Conservation (phyloP, 2,329 filamentous ascomycete species). For the Acrodontium crateriforme region DNA sequence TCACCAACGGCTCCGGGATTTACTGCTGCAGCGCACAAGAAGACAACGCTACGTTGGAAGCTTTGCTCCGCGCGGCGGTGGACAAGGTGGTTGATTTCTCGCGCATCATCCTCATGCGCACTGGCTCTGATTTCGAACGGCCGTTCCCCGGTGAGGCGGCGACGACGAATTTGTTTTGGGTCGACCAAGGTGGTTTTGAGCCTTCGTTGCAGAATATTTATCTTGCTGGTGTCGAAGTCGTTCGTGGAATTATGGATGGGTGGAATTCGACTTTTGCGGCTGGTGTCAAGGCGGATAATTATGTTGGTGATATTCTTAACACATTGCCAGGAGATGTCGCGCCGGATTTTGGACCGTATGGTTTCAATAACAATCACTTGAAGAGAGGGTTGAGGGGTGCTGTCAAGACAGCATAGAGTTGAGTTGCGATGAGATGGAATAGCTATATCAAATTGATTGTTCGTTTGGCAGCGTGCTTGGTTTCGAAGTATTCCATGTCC, state of each 20-base stretch:
- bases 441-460: too few species aligned
- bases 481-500: too few species aligned
- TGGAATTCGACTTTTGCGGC: conserved; percentile 47
- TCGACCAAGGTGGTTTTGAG: conserved; percentile 49
- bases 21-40: conserved; percentile 64
- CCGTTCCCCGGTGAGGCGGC: conserved; percentile 45
- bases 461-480: too few species aligned
- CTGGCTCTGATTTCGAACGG: conserved; percentile 58
- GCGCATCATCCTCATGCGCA: conserved; percentile 54
- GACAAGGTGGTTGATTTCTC: conserved; percentile 49
- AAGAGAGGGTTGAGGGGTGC: too few species aligned
- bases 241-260: conserved; percentile 45
- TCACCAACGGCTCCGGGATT: conserved; percentile 53
- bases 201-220: conserved; percentile 54
- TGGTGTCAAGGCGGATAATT: conserved; percentile 48
- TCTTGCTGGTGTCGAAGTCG: conserved; percentile 49
- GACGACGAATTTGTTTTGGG: conserved; percentile 45
- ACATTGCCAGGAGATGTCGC: conserved; percentile 41
- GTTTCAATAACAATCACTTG: conserved; percentile 9
- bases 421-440: too few species aligned
- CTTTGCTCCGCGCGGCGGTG: conserved; percentile 45
- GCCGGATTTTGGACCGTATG: conserved; percentile 12
- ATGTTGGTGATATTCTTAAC: conserved; percentile 49
- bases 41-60: conserved; percentile 56
- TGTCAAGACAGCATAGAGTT: too few species aligned